Conservation (phyloP, 129 eudicot genomes). For the Chrysanthemum seticuspe region DNA sequence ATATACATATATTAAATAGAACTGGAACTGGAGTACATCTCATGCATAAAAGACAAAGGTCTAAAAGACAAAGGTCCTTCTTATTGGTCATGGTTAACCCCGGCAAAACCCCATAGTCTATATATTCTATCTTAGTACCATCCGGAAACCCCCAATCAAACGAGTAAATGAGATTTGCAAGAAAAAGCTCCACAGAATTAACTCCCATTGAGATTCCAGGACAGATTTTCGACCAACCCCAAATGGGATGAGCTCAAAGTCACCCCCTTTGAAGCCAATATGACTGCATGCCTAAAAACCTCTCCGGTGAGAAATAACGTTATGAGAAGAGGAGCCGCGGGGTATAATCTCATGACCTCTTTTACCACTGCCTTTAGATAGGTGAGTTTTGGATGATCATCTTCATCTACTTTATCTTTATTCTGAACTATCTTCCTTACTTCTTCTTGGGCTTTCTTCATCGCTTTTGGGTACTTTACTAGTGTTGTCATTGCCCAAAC, state of each 20-base stretch:
- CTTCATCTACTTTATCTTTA: conserved; percentile 22
- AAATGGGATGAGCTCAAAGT: conserved; percentile 32
- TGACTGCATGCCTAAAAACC: too few species aligned
- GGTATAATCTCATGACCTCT: conserved; percentile 34
- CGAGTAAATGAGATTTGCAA: conserved; percentile 31
- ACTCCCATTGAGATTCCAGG: conserved; percentile 30
- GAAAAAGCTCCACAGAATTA: conserved; percentile 19
- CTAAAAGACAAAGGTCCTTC: conserved; percentile 22
- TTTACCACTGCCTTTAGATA: conserved; percentile 33
- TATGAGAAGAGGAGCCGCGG: conserved; percentile 29
- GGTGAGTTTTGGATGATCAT: conserved; percentile 31
- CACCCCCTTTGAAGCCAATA: too few species aligned
- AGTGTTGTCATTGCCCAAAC: conserved; percentile 34
- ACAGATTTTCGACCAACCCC: conserved; percentile 34
- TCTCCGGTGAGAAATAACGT: too few species aligned
- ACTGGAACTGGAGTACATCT: too few species aligned
- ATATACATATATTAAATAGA: too few species aligned
- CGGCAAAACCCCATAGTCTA: conserved; percentile 19
- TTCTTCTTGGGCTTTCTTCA: conserved; percentile 32
- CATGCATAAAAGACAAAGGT: too few species aligned
- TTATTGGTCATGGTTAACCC: conserved; percentile 25
- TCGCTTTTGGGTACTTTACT: conserved; percentile 26
- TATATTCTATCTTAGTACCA: conserved; percentile 16
- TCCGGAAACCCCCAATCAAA: conserved; percentile 24
- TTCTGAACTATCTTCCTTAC: conserved; percentile 19